Evolutionary conservation across 2,329 filamentous ascomycete species (phyloP), one percentile per base, ranked within the genome.

Genomic region (Metarhizium robertsii): DNA sequence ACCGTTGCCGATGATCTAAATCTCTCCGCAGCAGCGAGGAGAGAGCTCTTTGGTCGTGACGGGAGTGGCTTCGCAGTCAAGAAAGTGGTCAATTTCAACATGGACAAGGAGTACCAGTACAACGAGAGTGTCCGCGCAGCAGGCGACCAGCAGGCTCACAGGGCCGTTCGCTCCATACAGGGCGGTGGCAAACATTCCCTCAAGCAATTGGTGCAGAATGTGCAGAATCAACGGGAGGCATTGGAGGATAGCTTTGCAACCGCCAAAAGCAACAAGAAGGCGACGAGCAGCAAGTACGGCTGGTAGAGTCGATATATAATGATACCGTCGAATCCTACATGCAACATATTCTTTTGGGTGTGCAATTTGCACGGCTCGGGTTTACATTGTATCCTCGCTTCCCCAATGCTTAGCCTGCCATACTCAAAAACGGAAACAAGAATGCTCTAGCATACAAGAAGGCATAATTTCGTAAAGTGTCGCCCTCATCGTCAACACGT

Each of bases 241-340:
- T 74, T 96, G 61, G 91, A 96, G 71, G 92, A 97, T 66, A 92
- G 89, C 67, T 96, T 96, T 75, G 90, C 90, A 20, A 77, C 85
- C 61, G 89, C 90, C 6, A 85, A 82, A 73, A 82, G 80, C 63
- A 94, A 92, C 65, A 85, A 89, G 69, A 86, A 83, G 63, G 91
- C 96, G 68, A 90, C 90, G 20, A 88, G 88, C 4, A 85, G 82
- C 56, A 83, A 83, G 64, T 96, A 96, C 73, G 92, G 92, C 5
- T 96, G 90, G 89, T 59, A 53, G 52, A 45, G n/a, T 11, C 6
- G 32, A 34, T 25, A 25, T 25, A 25, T 25, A 25, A 25, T 25
- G 25, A 25, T 25, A 25, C 25, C 25, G 32, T 7, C 32, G 6
- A 34, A 34, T 34, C 32, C 32, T 25, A 25, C 25, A 25, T 25